Evolutionary conservation across 345 rosid species (phyloP).

Genomic region (Arabidopsis thaliana): TAIR10.1 NC_003074.8:23314001-23314500

Average conservation of each 20-base stretch:
- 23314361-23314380: constrained; percentile 94
- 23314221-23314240: constrained; percentile 72
- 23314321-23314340: constrained; percentile 69
- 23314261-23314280: constrained; percentile 70
- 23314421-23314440: constrained; percentile 68
- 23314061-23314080: constrained; percentile 84
- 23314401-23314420: constrained; percentile 74
- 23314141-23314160: constrained; percentile 68
- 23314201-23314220: constrained; percentile 65
- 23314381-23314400: constrained; percentile 80
- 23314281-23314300: constrained; percentile 57
- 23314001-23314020: constrained; percentile 66
- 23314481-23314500: constrained; percentile 74
- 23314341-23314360: constrained; percentile 85
- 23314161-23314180: constrained; percentile 69
- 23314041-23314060: constrained; percentile 78
- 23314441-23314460: constrained; percentile 92
- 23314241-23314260: constrained; percentile 66
- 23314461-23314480: constrained; percentile 83
- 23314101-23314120: constrained; percentile 76
- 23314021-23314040: constrained; percentile 53
- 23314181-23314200: constrained; percentile 60
- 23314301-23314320: constrained; percentile 66
- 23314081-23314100: constrained; percentile 65
- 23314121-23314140: constrained; percentile 89